phyloP scores from a whole-genome alignment of 805 yeast genomes.

The Clavispora phyllophila region DNA sequence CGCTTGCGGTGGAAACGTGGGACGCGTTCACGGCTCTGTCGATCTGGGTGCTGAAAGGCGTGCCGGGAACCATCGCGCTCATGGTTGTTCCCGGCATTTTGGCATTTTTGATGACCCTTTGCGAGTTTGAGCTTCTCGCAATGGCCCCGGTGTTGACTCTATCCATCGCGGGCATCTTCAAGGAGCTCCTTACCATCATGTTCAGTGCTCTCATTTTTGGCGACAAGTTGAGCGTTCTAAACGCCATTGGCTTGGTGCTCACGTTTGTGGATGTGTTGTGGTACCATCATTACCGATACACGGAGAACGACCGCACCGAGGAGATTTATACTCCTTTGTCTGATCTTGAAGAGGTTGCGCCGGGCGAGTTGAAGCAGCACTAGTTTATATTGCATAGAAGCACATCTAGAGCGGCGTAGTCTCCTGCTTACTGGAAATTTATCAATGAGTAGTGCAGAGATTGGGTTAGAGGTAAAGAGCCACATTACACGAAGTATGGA shows the following conservation, averaged over 20 bases:
- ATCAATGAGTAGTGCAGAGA: too few species aligned
- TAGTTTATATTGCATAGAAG: conserved; percentile 1
- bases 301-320: conserved; percentile 15
- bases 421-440: not conserved
- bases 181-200: conserved; percentile 82
- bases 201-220: conserved; percentile 65
- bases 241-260: conserved; percentile 66
- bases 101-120: conserved; percentile 85
- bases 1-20: conserved; percentile 68
- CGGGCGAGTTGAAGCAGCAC: conserved; percentile 12
- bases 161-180: conserved; percentile 88
- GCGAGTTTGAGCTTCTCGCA: conserved; percentile 79
- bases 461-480: too few species aligned
- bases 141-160: conserved; percentile 81
- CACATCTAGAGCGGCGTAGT: not conserved
- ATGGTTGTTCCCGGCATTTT: conserved; percentile 77
- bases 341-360: conserved; percentile 6
- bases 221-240: conserved; percentile 63
- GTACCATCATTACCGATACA: conserved; percentile 66
- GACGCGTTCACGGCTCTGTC: conserved; percentile 44
- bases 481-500: too few species aligned
- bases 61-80: conserved; percentile 48
- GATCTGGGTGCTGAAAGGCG: conserved; percentile 64
- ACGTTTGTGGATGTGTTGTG: conserved; percentile 76
- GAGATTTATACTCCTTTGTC: conserved; percentile 7